Percentiles rank a stretch among this genome's conserved stretches.
Evolutionary conservation across 2,329 filamentous ascomycete genomes (phyloP).

Genomic region (Bipolaris gigantea): DNA sequence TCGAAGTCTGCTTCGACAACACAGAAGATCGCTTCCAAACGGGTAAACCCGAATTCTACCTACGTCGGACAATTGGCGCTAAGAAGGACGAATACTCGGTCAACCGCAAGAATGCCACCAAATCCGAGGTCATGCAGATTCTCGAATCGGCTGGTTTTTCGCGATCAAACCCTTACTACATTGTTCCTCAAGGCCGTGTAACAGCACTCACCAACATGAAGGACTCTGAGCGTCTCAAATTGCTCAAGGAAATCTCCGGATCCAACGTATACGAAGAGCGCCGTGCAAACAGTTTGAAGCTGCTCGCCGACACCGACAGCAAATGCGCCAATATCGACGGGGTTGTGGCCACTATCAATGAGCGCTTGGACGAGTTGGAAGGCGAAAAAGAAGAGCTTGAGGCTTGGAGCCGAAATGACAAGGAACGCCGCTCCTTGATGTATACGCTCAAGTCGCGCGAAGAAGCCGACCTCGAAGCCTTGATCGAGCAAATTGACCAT

Average conservation of each 20-base stretch:
- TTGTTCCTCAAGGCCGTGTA: slow-evolving; percentile 95
- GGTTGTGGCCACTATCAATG: slow-evolving; percentile 86
- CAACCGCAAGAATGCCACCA: slow-evolving; percentile 94
- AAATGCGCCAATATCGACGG: slow-evolving; percentile 95
- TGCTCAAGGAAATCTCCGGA: slow-evolving; percentile 97
- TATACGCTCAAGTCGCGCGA: slow-evolving; percentile 93
- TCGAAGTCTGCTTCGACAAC: slow-evolving; percentile 99
- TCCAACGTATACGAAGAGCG: slow-evolving; percentile 96
- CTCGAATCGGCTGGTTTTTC: slow-evolving; percentile 96
- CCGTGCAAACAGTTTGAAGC: slow-evolving; percentile 87
- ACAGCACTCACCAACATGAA: slow-evolving; percentile 99
- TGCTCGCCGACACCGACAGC: slow-evolving; percentile 95
- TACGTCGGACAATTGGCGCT: slow-evolving; percentile 90
- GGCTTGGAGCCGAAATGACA: slow-evolving; percentile 92
- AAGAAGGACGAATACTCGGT: slow-evolving; percentile 99
- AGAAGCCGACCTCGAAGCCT: slow-evolving; percentile 74
- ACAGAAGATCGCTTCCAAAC: slow-evolving; percentile 93
- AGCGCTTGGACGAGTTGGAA: slow-evolving; percentile 84
- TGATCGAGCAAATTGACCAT: slow-evolving; percentile 81
- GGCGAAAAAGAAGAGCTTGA: slow-evolving; percentile 96
- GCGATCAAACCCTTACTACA: slow-evolving; percentile 97
- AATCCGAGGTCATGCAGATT: slow-evolving; percentile 90
- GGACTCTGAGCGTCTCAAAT: slow-evolving; percentile 82
- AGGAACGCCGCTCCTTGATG: slow-evolving; percentile 86
- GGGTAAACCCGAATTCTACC: slow-evolving; percentile 83